These are phyloP conservation scores for Pichia nanzhaoensis DNA, from an alignment of 805 yeast genomes.

Conservation along the genomic window DNA sequence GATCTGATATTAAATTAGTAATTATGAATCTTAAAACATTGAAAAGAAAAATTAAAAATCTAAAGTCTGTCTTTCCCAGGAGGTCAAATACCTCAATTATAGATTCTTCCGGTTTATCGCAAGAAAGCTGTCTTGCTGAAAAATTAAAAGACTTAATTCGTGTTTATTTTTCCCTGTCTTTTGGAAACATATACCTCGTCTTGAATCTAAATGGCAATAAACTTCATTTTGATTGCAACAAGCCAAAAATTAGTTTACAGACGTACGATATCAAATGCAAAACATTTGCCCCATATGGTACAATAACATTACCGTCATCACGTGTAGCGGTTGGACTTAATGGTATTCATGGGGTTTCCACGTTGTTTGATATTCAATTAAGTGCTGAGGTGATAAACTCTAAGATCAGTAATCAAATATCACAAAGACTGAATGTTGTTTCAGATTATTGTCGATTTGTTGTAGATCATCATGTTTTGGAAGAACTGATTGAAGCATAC, in stretches of 20 bases:
- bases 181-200: constrained; percentile 4
- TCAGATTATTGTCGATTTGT: constrained; percentile 55
- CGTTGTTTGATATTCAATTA: constrained; percentile 41
- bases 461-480: constrained; percentile 40
- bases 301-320: constrained; percentile 35
- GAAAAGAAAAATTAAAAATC: background rate
- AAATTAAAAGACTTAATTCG: constrained; percentile 5
- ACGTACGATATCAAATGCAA: constrained; percentile 15
- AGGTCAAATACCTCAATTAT: background rate
- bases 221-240: constrained; percentile 14
- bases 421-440: constrained; percentile 48
- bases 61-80: background rate
- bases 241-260: constrained; percentile 8
- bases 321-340: constrained; percentile 29
- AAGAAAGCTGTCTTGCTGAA: no score
- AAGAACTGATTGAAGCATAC: constrained; percentile 20
- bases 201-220: constrained; percentile 12
- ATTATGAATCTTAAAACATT: background rate
- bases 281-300: constrained; percentile 31
- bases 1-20: constrained; percentile 3
- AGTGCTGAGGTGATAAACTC: constrained; percentile 38
- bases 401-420: constrained; percentile 21
- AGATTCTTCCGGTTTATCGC: no score
- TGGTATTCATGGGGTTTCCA: constrained; percentile 35
- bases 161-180: constrained; percentile 3